Base-by-base conservation (phyloP, 176 grass and related monocot genomes). In the Oryza officinalis region DNA sequence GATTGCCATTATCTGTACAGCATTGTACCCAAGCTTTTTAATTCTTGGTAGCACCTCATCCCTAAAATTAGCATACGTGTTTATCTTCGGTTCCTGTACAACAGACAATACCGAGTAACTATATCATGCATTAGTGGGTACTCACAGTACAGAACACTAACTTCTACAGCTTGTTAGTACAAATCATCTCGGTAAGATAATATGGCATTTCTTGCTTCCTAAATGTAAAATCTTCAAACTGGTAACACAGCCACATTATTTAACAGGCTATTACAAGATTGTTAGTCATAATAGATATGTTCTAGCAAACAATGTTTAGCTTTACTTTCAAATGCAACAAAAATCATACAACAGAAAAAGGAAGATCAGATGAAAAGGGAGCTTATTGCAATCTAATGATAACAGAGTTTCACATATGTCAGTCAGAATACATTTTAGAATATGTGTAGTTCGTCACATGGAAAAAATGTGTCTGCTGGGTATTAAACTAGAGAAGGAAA, bases 1-100 rank as follows among this genome's bases (percentile, higher is more conserved):
- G 82, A 99, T 96, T 80, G 96, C 96, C 96, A 98, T 98, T 87
- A 98, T 98, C 72, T 98, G 96, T 68, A 98, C 87, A 82, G 96
- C 96, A 89, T 99, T 99, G 83, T 99, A 99, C 74, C 97, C 97
- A 71, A 99, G 93, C 64, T 17, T 96, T 89, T 99, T 99, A 25
- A 99, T 99, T 85, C 96, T 88, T 74, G 96, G 96, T 14, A 99
- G 74, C 20, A 99, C 89, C 23, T 99, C 93, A 81, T 99, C 96
- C 86, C 96, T 89, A 89, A 99, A 99, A 61, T 85, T 96, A 85
- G 80, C 88, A 65, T 96, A 99, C 50, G 93, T 96, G 72, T 99
- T 99, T 50, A 99, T 91, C 84, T 94, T 99, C 0, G 91, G 86
- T 85, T 99, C 96, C 96, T 99, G 71, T 25, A 22, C 57, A 61